Base-by-base conservation (phyloP, 2,329 filamentous ascomycete genomes). In the Cercospora zeae-maydis region DNA sequence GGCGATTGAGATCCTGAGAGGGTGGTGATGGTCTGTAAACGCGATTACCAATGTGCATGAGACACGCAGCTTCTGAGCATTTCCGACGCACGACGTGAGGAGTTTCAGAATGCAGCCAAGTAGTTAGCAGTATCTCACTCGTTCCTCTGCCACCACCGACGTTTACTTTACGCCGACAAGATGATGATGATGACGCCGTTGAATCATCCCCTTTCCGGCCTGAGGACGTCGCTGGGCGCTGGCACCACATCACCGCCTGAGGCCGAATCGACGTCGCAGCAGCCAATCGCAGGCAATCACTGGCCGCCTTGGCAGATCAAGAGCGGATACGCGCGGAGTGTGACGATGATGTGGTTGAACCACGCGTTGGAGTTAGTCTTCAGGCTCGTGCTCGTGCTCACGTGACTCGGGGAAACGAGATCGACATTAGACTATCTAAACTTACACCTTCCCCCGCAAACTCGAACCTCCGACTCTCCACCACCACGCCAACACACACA, bases 81-180 rank as follows among this genome's bases (percentile, higher is more conserved):
- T 36, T 36, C n/a, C 30, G 30, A 31, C 30, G 30, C 30, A 31
- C 30, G 30, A 8, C 13, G 34, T 36, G 13, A 13, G 34, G 34
- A 36, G 34, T 13, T 36, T 13, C 6, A 13, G 34, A 36, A 10
- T 36, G 6, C 11, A 8, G 11, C 34, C 7, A 36, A 13, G 34
- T 36, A 36, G 19, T 47, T 47, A 24, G 42, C 42, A 47, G 85
- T 87, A 75, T n/a, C n/a, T n/a, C n/a, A n/a, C n/a, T n/a, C n/a
- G n/a, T n/a, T n/a, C n/a, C n/a, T n/a, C n/a, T n/a, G n/a, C n/a
- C n/a, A n/a, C n/a, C n/a, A n/a, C n/a, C n/a, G n/a, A n/a, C n/a
- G n/a, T n/a, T n/a, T n/a, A n/a, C n/a, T n/a, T n/a, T n/a, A n/a
- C n/a, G n/a, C n/a, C n/a, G n/a, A n/a, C n/a, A n/a, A n/a, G n/a